Base-by-base conservation (phyloP, 179 eudicot species). In the Spinacia oleracea region DNA sequence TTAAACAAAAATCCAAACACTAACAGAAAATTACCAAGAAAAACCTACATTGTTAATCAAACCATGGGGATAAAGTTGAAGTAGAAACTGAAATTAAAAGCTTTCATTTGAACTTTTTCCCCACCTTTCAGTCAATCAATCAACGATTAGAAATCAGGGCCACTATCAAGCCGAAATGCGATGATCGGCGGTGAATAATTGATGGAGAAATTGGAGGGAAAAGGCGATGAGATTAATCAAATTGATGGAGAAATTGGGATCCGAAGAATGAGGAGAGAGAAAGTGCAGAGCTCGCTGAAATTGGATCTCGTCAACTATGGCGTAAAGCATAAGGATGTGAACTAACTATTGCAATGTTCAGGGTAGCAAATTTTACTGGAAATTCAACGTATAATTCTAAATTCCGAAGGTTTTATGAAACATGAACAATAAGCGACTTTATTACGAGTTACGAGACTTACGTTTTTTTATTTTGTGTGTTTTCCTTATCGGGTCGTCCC, bases 1-100 rank as follows among this genome's bases (percentile, higher is more conserved):
- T 1, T 4, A 35, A 27, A 35, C 9, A 35, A 58, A 6, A 51
- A 20, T 0, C 9, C 25, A 51, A 51, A 29, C 9, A 51, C 2
- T 23, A 72, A 35, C 46, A 38, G 3, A 32, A 56, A 70, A 16
- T 48, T 32, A 16, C 38, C 32, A 59, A 20, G 3, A 18, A 45
- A 6, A 43, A 34, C 53, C 77, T 45, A 21, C 77, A 60, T 45
- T 78, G 76, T 70, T 21, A 6, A 72, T 3, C 62, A 45, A 59
- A 71, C 58, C 21, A 55, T 12, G 34, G 40, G 25, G 21, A 56
- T 2, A 50, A 70, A 40, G 4, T 8, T 16, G 42, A 34, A 35
- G 15, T 42, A 21, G 1, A n/a, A 20, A 68, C 15, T 68, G 20
- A 29, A 68, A 40, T n/a, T 31, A 68, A 40, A 27, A 42, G n/a